phyloP scores from a whole-genome alignment of 2,329 filamentous ascomycete species.

The Ophiocordyceps unilateralis region DNA sequence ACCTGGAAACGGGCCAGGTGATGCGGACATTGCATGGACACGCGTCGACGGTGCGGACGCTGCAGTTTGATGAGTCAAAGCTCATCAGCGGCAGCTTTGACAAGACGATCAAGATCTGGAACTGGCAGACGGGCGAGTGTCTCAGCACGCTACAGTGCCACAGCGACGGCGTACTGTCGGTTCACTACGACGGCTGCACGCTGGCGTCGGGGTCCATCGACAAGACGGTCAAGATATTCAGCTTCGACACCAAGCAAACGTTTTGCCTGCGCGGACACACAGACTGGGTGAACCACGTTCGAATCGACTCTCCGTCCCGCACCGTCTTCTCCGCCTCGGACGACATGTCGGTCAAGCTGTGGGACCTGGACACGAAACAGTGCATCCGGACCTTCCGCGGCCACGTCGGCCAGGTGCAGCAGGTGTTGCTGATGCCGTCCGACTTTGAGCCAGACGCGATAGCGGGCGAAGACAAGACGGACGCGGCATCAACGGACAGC shows the following conservation, averaged over 20 bases:
- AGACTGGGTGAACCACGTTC: constrained; percentile 95
- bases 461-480: constrained; percentile 29
- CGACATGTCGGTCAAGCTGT: constrained; percentile 78
- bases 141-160: constrained; percentile 70
- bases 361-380: constrained; percentile 73
- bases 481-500: constrained; percentile 33
- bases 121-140: constrained; percentile 82
- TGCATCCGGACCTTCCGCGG: constrained; percentile 69
- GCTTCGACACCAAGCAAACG: constrained; percentile 68
- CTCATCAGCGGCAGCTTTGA: constrained; percentile 84
- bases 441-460: constrained; percentile 79
- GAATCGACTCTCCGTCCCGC: constrained; percentile 63
- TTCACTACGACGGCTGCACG: constrained; percentile 74
- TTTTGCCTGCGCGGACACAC: constrained; percentile 69
- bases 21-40: constrained; percentile 76
- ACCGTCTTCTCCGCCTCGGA: constrained; percentile 89
- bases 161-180: constrained; percentile 62
- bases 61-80: constrained; percentile 87
- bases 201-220: constrained; percentile 84
- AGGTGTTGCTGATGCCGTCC: constrained; percentile 65
- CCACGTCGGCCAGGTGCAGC: constrained; percentile 90
- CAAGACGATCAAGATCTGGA: constrained; percentile 81
- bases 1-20: constrained; percentile 74
- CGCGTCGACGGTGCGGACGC: constrained; percentile 62
- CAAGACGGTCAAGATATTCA: constrained; percentile 80